Conservation (phyloP, 2,329 filamentous ascomycete genomes). For the Diaporthe eres region DNA sequence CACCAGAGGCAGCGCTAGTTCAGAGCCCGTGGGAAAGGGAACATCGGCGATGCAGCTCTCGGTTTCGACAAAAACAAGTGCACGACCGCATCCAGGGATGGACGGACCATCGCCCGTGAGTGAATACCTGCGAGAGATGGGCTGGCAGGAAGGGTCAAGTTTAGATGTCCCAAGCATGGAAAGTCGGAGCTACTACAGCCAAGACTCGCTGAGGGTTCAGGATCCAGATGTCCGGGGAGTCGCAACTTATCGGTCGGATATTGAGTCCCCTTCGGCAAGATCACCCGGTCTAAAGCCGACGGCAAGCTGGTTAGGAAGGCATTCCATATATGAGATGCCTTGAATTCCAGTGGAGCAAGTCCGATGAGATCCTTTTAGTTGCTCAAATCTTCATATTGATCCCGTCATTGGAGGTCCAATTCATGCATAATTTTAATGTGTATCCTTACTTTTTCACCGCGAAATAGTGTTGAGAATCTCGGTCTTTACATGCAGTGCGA, state of each 20-base stretch:
- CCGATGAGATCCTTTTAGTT: neutral
- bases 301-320: conserved; percentile 35
- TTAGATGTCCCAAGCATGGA: neutral
- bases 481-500: neutral
- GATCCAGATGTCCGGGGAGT: conserved; percentile 4
- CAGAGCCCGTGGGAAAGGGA: neutral
- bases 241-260: neutral
- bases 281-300: conserved; percentile 11
- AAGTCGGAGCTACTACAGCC: conserved; percentile 24
- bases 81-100: neutral
- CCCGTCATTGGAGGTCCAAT: no score
- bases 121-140: conserved; percentile 3
- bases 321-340: conserved; percentile 34
- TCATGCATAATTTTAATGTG: neutral
- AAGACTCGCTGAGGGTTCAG: neutral
- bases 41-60: neutral
- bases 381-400: neutral
- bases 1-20: neutral
- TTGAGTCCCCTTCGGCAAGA: neutral
- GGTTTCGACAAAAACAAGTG: neutral
- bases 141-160: conserved; percentile 11
- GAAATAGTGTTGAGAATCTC: neutral
- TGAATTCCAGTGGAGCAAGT: neutral
- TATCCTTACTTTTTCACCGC: neutral
- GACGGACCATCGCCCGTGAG: conserved; percentile 20